Evolutionary conservation across 1,139 yeast species (phyloP).

Genomic region (Sugiyamaella xylanicola): DNA sequence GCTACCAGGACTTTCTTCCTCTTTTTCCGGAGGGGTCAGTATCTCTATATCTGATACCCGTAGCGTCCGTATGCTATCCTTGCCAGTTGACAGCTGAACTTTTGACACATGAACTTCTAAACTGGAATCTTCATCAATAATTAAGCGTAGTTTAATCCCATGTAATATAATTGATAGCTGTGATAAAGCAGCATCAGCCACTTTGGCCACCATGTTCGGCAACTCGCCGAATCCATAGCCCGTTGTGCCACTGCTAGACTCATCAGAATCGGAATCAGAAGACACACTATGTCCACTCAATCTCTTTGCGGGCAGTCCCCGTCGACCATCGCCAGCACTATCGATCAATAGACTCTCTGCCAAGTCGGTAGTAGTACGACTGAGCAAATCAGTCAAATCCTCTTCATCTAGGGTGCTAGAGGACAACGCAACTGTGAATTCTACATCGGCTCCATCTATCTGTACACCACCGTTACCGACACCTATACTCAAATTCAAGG

Average conservation of each 20-base stretch:
- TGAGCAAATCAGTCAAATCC: slow-evolving; percentile 57
- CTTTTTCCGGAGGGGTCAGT: slow-evolving; percentile 18
- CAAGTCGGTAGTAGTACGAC: slow-evolving; percentile 55
- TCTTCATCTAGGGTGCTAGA: slow-evolving; percentile 29
- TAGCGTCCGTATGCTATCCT: slow-evolving; percentile 53
- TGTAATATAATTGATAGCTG: slow-evolving; percentile 55
- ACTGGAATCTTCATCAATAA: slow-evolving; percentile 52
- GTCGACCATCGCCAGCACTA: neutral
- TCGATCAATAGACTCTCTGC: slow-evolving; percentile 30
- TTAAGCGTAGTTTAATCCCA: slow-evolving; percentile 51
- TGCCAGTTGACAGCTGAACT: slow-evolving; percentile 46
- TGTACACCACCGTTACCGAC: slow-evolving; percentile 62
- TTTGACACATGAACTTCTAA: slow-evolving; percentile 50
- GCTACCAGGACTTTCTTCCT: neutral
- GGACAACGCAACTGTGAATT: slow-evolving; percentile 57
- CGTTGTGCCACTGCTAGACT: slow-evolving; percentile 3
- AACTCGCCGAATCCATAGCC: slow-evolving; percentile 44
- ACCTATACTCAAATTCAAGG: slow-evolving; percentile 53
- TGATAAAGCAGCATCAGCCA: slow-evolving; percentile 71
- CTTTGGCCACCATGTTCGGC: slow-evolving; percentile 59
- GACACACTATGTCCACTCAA: neutral
- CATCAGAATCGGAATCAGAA: slow-evolving; percentile 4
- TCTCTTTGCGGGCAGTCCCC: neutral
- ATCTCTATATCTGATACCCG: slow-evolving; percentile 42
- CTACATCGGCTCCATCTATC: slow-evolving; percentile 59